A percentile compares a stretch with the other conserved stretches of the same genome.
Conservation (phyloP, 2,329 filamentous ascomycete genomes). For the Cladosporium oxysporum region DNA sequence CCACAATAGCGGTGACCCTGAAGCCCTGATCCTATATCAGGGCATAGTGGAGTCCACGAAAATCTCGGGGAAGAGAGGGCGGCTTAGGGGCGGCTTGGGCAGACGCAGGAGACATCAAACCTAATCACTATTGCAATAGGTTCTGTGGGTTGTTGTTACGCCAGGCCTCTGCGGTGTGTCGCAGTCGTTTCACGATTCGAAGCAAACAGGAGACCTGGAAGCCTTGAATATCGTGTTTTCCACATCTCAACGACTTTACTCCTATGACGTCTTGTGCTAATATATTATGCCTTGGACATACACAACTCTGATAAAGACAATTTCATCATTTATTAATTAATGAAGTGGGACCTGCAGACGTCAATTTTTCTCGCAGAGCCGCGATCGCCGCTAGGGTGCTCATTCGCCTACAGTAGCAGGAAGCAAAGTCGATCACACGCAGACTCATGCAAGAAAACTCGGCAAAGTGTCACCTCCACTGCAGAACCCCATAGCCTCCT, state of each 20-base stretch:
- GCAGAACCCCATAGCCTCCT: background rate
- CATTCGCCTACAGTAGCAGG: no score
- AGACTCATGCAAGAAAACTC: background rate
- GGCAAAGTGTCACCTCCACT: background rate
- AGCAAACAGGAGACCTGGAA: background rate
- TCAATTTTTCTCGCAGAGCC: background rate
- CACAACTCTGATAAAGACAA: background rate
- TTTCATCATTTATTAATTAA: background rate
- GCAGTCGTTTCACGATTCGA: background rate
- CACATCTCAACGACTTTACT: background rate
- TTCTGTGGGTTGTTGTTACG: background rate
- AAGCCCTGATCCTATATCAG: background rate
- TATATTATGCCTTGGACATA: background rate
- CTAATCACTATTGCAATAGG: background rate
- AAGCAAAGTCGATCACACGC: background rate
- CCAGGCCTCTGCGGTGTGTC: background rate
- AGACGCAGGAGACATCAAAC: background rate
- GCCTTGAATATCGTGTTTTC: background rate
- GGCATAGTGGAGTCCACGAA: background rate
- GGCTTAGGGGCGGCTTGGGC: background rate
- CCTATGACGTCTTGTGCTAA: background rate
- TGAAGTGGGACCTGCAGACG: background rate
- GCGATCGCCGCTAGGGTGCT: background rate
- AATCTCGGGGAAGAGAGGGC: background rate
- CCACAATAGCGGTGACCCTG: background rate